Evolutionary conservation across 2,329 filamentous ascomycete genomes (phyloP).

Genomic region (Fusarium nisikadoi): DNA sequence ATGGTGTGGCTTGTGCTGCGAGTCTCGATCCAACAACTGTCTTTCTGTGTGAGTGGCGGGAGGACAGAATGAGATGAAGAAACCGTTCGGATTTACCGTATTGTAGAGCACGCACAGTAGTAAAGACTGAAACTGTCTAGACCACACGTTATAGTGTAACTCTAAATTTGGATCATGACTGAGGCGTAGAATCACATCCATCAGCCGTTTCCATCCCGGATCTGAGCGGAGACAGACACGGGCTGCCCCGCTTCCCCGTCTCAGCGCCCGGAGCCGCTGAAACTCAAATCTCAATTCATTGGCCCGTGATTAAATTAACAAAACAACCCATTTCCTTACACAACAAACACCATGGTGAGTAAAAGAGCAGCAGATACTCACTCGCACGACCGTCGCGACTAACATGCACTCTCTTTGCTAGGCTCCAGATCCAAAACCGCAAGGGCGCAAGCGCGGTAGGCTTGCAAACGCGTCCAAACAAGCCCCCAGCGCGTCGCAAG

Average conservation of each 20-base stretch:
- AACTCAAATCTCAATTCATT: constrained; percentile 22
- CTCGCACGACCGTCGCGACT: not conserved
- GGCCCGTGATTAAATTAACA: constrained; percentile 21
- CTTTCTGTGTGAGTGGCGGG: not conserved
- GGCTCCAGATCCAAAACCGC: constrained; percentile 44
- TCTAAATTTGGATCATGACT: constrained; percentile 8
- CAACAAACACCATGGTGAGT: constrained; percentile 24
- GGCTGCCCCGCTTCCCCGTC: constrained; percentile 32
- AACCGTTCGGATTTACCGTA: not conserved
- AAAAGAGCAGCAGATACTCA: not conserved
- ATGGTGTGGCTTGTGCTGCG: not conserved
- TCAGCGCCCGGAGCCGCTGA: constrained; percentile 26
- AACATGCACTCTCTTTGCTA: constrained; percentile 2
- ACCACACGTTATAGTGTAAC: not conserved
- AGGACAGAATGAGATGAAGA: not conserved
- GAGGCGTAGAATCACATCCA: constrained; percentile 18
- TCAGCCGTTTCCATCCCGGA: not conserved
- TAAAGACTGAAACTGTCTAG: not conserved
- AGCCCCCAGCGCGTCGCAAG: constrained; percentile 42
- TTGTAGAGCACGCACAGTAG: not conserved
- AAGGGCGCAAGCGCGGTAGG: constrained; percentile 58
- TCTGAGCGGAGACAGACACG: constrained; percentile 22
- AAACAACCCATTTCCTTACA: constrained; percentile 12
- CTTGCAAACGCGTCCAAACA: constrained; percentile 55
- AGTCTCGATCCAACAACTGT: not conserved